Percentiles rank a stretch among this genome's conserved stretches.
Evolutionary conservation across 352 stramenopile genomes (phyloP).

Genomic region (Pythium rhizo-oryzae): DNA sequence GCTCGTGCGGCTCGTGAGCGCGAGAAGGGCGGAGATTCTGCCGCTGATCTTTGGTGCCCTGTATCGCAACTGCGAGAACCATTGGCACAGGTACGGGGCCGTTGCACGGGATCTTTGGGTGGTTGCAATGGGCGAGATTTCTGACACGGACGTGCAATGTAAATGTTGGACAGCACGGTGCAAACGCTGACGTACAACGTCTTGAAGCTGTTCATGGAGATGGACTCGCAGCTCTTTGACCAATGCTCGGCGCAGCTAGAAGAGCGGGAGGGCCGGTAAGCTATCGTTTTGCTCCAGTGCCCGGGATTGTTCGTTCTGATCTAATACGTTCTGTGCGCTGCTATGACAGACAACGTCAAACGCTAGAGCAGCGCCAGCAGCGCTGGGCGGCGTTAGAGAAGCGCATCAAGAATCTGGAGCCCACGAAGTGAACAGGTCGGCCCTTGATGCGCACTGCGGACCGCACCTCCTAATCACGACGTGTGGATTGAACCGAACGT

Average conservation of each 20-base stretch:
- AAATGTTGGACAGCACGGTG: constrained; percentile 91
- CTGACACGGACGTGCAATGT: too few species aligned
- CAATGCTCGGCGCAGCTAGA: constrained; percentile 62
- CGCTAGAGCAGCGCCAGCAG: constrained; percentile 47
- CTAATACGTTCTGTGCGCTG: too few species aligned
- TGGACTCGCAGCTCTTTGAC: constrained; percentile 91
- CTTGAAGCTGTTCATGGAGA: constrained; percentile 61
- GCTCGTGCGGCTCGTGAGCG: constrained; percentile 89
- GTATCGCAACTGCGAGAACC: constrained; percentile 61
- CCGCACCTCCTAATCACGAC: too few species aligned
- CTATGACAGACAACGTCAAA: constrained; percentile 41
- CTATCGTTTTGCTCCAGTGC: constrained; percentile 9
- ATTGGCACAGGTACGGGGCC: constrained; percentile 92
- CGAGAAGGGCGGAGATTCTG: constrained; percentile 81
- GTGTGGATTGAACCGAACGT: too few species aligned
- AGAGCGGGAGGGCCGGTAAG: constrained; percentile 64
- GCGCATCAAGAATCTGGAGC: constrained; percentile 39
- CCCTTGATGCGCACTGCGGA: too few species aligned
- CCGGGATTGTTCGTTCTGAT: not conserved
- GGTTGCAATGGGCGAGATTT: too few species aligned
- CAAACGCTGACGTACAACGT: constrained; percentile 79
- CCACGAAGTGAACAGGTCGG: constrained; percentile 16
- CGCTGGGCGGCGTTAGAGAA: constrained; percentile 57
- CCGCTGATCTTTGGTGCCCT: constrained; percentile 85
- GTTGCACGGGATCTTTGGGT: too few species aligned